Evolutionary conservation across 495 filamentous ascomycete genomes (phyloP).

Genomic region (Jackrogersella minutella): DNA sequence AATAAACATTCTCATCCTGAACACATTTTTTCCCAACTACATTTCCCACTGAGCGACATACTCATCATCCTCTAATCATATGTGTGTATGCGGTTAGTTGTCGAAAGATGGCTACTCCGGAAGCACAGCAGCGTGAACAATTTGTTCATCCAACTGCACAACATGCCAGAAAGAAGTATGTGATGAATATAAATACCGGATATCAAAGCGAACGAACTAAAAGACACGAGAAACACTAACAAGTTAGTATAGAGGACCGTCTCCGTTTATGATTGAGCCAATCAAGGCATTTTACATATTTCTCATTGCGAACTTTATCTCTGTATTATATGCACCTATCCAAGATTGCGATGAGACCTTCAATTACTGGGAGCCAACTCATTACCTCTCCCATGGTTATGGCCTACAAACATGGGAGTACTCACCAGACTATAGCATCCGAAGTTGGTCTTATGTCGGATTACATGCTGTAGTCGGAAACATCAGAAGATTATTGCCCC

Average conservation of each 20-base stretch:
- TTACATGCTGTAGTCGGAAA: conserved; percentile 79
- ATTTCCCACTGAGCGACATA: too few species aligned
- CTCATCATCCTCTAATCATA: background rate
- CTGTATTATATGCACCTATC: conserved; percentile 88
- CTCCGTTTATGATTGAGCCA: conserved; percentile 71
- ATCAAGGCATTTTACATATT: conserved; percentile 81
- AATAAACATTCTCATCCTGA: background rate
- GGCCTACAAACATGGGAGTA: conserved; percentile 99
- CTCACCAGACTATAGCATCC: conserved; percentile 92
- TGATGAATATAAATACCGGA: conserved; percentile 1
- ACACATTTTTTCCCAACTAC: too few species aligned
- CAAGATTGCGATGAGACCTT: conserved; percentile 99
- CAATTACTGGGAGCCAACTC: conserved; percentile 98
- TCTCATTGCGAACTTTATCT: conserved; percentile 72
- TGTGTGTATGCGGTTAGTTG: background rate
- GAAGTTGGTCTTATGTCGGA: conserved; percentile 94
- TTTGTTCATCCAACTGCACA: conserved; percentile 55
- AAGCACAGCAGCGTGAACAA: conserved; percentile 35
- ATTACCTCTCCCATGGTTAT: conserved; percentile 92
- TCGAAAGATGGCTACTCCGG: conserved; percentile 47
- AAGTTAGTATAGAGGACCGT: conserved; percentile 49
- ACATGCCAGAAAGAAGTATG: conserved; percentile 58
- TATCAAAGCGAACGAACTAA: background rate
- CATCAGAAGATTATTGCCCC: conserved; percentile 67
- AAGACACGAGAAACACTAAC: conserved; percentile 14